Evolutionary conservation across 345 rosid genomes (phyloP).

Genomic region (Bruguiera parviflora): DNA sequence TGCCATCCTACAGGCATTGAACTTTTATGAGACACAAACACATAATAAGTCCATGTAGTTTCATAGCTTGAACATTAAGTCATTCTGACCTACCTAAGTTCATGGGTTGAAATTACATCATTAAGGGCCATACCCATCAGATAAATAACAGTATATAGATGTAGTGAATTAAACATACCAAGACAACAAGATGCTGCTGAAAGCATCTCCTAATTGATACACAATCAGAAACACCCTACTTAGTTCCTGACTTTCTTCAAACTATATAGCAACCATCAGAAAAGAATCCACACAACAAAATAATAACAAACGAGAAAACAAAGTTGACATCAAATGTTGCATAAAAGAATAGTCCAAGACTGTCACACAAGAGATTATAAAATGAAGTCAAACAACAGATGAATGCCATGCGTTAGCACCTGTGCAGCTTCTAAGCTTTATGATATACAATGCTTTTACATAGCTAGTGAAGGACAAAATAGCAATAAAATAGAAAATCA

Average conservation of each 20-base stretch:
- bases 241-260: neutral
- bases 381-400: neutral
- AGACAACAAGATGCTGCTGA: neutral
- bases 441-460: neutral
- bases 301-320: too few relatives aligned
- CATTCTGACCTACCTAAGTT: neutral
- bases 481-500: constrained; percentile 1
- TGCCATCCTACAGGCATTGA: constrained; percentile 7
- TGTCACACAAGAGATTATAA: neutral
- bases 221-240: neutral
- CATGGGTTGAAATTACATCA: neutral
- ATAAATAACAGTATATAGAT: neutral
- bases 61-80: too few relatives aligned
- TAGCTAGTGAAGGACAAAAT: neutral
- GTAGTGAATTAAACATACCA: constrained; percentile 5
- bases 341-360: neutral
- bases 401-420: neutral
- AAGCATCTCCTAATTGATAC: neutral
- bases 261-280: neutral
- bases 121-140: too few relatives aligned
- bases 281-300: neutral
- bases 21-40: constrained; percentile 13
- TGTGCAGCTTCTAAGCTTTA: neutral
- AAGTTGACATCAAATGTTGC: neutral
- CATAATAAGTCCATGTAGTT: neutral